Conservation (phyloP, 2,329 filamentous ascomycete species). For the Penicillium sp. region DNA sequence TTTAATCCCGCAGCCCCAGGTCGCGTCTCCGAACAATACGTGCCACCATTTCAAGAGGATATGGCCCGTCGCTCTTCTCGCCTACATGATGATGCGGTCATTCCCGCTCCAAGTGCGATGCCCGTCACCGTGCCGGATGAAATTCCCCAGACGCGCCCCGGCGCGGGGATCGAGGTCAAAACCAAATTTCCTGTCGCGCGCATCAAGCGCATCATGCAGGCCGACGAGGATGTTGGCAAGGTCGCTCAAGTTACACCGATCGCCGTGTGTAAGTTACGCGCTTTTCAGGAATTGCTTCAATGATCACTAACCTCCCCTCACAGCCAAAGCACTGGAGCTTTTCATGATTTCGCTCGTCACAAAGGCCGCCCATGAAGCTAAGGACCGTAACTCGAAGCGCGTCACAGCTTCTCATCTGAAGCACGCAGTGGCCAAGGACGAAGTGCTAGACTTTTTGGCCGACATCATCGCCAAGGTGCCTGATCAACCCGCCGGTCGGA, state of each 20-base stretch:
- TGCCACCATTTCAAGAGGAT: constrained; percentile 29
- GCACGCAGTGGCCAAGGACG: constrained; percentile 77
- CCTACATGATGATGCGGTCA: constrained; percentile 29
- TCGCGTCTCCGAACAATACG: constrained; percentile 35
- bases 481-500: constrained; percentile 50
- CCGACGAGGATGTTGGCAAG: constrained; percentile 96
- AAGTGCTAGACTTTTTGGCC: constrained; percentile 87
- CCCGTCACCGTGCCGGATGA: constrained; percentile 21
- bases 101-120: constrained; percentile 17
- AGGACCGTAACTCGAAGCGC: constrained; percentile 76
- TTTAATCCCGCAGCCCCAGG: constrained; percentile 32
- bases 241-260: constrained; percentile 96
- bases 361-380: constrained; percentile 79
- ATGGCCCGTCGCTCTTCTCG: constrained; percentile 44
- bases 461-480: constrained; percentile 86
- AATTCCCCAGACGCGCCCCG: constrained; percentile 24
- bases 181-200: constrained; percentile 96
- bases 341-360: constrained; percentile 96
- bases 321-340: constrained; percentile 86
- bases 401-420: constrained; percentile 90
- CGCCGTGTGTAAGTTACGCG: constrained; percentile 62
- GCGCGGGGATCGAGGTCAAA: constrained; percentile 66
- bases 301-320: constrained; percentile 6
- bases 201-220: constrained; percentile 99
- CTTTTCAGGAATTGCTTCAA: not conserved